Conservation (phyloP, 2,329 filamentous ascomycete species). For the Arthroderma sp. region DNA sequence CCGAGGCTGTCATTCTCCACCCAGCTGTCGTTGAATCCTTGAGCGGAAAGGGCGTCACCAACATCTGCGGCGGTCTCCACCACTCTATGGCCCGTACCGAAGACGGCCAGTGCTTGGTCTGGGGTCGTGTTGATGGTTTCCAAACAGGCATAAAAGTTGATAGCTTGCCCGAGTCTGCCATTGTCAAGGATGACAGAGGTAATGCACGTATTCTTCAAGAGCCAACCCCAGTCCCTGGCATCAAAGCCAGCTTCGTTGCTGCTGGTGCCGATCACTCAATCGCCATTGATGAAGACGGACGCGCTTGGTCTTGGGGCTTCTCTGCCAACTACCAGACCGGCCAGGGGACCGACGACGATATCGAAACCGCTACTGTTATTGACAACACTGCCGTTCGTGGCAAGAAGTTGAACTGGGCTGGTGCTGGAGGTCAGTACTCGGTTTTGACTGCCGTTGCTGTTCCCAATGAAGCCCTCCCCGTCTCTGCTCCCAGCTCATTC, state of each 20-base stretch:
- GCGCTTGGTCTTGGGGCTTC: slow-evolving; percentile 69
- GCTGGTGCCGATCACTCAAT: slow-evolving; percentile 63
- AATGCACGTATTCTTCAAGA: slow-evolving; percentile 58
- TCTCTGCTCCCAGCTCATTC: too few relatives aligned
- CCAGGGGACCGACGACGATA: slow-evolving; percentile 63
- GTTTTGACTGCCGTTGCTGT: slow-evolving; percentile 17
- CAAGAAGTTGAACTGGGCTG: slow-evolving; percentile 62
- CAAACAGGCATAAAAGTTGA: slow-evolving; percentile 48
- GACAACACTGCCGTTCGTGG: slow-evolving; percentile 72
- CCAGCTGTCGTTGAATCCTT: slow-evolving; percentile 56
- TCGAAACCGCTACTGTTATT: slow-evolving; percentile 62
- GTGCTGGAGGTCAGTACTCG: slow-evolving; percentile 69
- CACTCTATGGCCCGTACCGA: slow-evolving; percentile 52
- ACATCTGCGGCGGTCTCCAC: slow-evolving; percentile 60
- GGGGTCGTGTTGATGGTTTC: slow-evolving; percentile 47
- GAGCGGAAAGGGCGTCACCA: slow-evolving; percentile 47
- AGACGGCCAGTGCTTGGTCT: slow-evolving; percentile 43
- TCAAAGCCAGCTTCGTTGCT: slow-evolving; percentile 45
- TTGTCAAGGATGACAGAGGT: slow-evolving; percentile 51
- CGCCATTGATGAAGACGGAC: slow-evolving; percentile 54
- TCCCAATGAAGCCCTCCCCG: too few relatives aligned
- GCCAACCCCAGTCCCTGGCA: slow-evolving; percentile 48
- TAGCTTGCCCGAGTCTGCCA: slow-evolving; percentile 43
- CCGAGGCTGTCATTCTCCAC: slow-evolving; percentile 58
- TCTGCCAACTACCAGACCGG: slow-evolving; percentile 70